Evolutionary conservation across 1,284 basidiomycete species (phyloP), one percentile per base, ranked within the genome.

Genomic region (Microbotryum saponariae): DNA sequence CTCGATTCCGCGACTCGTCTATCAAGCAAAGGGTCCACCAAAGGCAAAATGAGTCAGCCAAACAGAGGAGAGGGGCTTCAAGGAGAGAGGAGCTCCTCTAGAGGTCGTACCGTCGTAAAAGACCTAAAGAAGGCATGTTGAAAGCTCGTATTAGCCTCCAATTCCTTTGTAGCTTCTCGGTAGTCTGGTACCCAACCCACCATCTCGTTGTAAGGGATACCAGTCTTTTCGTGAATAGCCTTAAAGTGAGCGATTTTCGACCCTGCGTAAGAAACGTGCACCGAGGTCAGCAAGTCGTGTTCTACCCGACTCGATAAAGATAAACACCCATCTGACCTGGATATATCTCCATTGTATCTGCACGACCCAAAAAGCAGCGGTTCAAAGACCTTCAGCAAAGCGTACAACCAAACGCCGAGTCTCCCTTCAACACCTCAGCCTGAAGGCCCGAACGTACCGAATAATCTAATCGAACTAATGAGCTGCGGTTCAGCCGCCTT

Each of bases 201-300:
- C 90, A 91, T 92, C 68, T 91, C 85, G 5, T 82, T 81, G 71
- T 89, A 92, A 0, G 88, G 83, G 56, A 93, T 83, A 0, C 85
- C 86, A 0, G 89, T 93, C 70, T 83, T 82, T 65, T 84, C 77
- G 73, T 89, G 86, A 51, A 92, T 73, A 59, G 81, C 79, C 73
- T 82, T 83, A 78, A 93, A 93, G 72, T 93, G 91, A 85, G 86
- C 85, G 64, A 53, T 52, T 54, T 58, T 56, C 42, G 56, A 57
- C 52, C 42, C 27, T 25, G n/a, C 31, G n/a, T 8, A 21, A 18
- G 12, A n/a, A 58, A 14, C 23, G 12, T 48, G 31, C 23, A 53
- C 18, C 7, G 21, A 25, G 23, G 29, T 52, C 27, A 52, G 23
- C 16, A 14, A 12, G 14, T 20, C 10, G n/a, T 18, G 3, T 10